phyloP scores from a whole-genome alignment of 2,329 filamentous ascomycete genomes.

The Cucurbitaria berberidis region DNA sequence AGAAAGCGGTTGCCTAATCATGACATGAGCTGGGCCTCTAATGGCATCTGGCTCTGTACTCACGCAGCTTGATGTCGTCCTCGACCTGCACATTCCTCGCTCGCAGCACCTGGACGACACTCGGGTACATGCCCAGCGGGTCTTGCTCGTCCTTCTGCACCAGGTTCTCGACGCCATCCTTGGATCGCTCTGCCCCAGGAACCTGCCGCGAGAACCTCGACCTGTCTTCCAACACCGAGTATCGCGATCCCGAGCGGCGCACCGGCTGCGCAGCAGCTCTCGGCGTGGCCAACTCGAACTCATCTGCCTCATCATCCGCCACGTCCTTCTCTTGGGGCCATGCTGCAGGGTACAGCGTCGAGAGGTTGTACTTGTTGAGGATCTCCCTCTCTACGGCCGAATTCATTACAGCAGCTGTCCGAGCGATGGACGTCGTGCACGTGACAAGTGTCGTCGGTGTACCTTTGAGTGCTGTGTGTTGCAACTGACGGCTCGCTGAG shows the following conservation, averaged over 20 bases:
- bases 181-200: conserved; percentile 70
- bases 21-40: conserved; percentile 9
- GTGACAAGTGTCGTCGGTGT: conserved; percentile 1
- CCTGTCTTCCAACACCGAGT: conserved; percentile 80
- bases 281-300: conserved; percentile 59
- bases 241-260: conserved; percentile 74
- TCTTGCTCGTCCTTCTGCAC: conserved; percentile 93
- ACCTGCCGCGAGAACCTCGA: conserved; percentile 73
- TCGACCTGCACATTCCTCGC: conserved; percentile 80
- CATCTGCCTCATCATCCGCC: conserved; percentile 59
- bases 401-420: conserved; percentile 32
- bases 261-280: conserved; percentile 30
- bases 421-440: neutral
- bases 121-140: conserved; percentile 85
- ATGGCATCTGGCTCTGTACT: conserved; percentile 41
- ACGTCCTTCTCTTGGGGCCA: conserved; percentile 86
- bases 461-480: conserved; percentile 15
- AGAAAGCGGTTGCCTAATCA: conserved; percentile 83
- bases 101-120: conserved; percentile 81
- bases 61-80: conserved; percentile 79
- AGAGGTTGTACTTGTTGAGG: conserved; percentile 87
- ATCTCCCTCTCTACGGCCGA: conserved; percentile 67
- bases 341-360: conserved; percentile 76
- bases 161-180: conserved; percentile 73
- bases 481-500: conserved; percentile 20